Evolutionary conservation across 2,329 filamentous ascomycete species (phyloP), one percentile per base, ranked within the genome.

Genomic region (Hymenoscyphus linearis): DNA sequence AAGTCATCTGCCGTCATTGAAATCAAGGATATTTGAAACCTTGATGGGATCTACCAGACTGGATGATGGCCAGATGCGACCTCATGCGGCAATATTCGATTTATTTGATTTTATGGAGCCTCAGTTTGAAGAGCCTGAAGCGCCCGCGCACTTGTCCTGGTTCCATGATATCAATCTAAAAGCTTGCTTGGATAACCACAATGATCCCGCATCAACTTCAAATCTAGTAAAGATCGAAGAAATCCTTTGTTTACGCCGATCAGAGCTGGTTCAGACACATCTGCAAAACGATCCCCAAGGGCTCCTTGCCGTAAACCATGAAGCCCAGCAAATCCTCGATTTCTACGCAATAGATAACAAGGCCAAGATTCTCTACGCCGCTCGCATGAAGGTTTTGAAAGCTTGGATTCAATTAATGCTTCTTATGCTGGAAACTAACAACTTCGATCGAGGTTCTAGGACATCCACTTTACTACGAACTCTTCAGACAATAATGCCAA

Each of bases 31-130:
- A 4, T 84, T 87, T 54, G 85, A 86, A 62, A 85, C 91, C 0
- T 78, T 98, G n/a, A 85, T 93, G 52, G 95, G 95, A 4, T 86
- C 88, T 50, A 85, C 91, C 7, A 80, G 84, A 12, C 78, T 86
- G 18, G 83, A 88, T 14, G 85, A 84, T 62, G 87, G 88, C 55
- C 78, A 85, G 4, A 78, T 89, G 40, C 62, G 77, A 80, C 58
- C 58, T 31, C 89, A 91, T 61, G 82, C 88, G 0, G 92, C 89
- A 3, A 83, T 98, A 6, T 96, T 98, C 70, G 92, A 97, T 66
- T 81, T 98, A 25, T 95, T 96, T 69, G 95, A 99, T 75, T 98
- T 98, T 70, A 83, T 95, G 62, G 86, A 90, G 63, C 74, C 88
- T 12, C 80, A 84, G 55, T 78, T 86, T 44, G 74, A 76, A 0